phyloP scores from a whole-genome alignment of 2,329 filamentous ascomycete species.

The Herpomyces periplanetae region DNA sequence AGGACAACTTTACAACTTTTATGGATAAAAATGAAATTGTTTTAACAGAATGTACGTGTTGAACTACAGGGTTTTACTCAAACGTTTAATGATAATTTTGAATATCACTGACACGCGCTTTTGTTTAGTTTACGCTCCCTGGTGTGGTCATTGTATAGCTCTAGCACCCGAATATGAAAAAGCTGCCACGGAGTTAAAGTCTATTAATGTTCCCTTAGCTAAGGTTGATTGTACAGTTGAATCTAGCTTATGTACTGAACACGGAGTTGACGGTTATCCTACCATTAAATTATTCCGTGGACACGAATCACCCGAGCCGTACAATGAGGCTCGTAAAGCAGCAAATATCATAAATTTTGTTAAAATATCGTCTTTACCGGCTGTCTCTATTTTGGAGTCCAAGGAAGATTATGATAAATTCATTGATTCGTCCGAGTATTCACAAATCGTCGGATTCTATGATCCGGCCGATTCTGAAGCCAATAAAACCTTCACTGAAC shows the following conservation, averaged over 20 bases:
- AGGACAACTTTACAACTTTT: constrained; percentile 55
- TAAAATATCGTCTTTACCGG: constrained; percentile 61
- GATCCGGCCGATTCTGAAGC: no score
- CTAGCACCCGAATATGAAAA: constrained; percentile 71
- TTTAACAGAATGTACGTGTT: constrained; percentile 47
- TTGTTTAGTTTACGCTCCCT: constrained; percentile 2
- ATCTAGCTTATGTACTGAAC: constrained; percentile 51
- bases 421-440: no score
- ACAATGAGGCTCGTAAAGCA: no score
- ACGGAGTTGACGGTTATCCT: constrained; percentile 84
- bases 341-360: no score
- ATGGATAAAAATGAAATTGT: constrained; percentile 53
- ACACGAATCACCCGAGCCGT: no score
- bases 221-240: constrained; percentile 91
- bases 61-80: constrained; percentile 1
- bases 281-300: constrained; percentile 98
- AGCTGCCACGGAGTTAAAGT: constrained; percentile 43
- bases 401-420: no score
- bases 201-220: constrained; percentile 46
- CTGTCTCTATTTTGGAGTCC: constrained; percentile 58
- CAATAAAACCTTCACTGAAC: no score
- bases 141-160: constrained; percentile 64
- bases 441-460: no score
- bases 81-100: constrained; percentile 1
- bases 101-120: neutral